Evolutionary conservation across 1,284 basidiomycete genomes (phyloP), one percentile per base, ranked within the genome.

Genomic region (Psilocybe mexicana): DNA sequence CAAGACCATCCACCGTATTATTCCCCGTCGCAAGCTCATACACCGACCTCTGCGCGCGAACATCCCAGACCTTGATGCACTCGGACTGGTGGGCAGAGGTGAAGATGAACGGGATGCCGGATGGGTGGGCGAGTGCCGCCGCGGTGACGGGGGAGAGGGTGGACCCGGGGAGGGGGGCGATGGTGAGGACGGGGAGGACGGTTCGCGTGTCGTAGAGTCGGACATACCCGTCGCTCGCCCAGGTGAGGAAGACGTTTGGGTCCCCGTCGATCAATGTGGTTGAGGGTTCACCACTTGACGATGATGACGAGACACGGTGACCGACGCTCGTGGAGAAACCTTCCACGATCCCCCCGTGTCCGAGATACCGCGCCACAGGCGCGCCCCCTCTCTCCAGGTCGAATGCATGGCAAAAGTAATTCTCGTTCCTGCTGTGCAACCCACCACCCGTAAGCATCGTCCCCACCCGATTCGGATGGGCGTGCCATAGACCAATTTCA

Each of bases 21-120:
- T 79, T 79, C 24, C 77, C 78, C 2, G 76, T 78, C 6, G 71
- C 64, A 24, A 79, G 69, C 54, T 78, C 76, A 66, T 77, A 79
- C 6, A 76, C 63, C 3, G 65, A 50, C 6, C 64, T 62, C 5
- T 64, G 67, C 60, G 67, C 71, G 35, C 77, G 74, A 12, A 76
- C 57, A 59, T 79, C 76, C 76, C 77, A 78, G 12, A 74, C 46
- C 38, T 69, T 72, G 61, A 78, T 69, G 23, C 61, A 56, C 56
- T 77, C 65, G n/a, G 53, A 64, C 10, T 55, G 55, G 2, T 56
- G 51, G n/a, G 67, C 62, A 0, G 72, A 74, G 2, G 69, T 69
- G 61, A 76, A 72, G 0, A 76, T 54, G 18, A 66, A 64, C 5
- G 70, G 71, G 42, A 71, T 51, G 3, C 71, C 70, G 45, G 70